Percentiles rank a stretch among this genome's conserved stretches.
Evolutionary conservation across 768 basidiomycete genomes (phyloP).

Genomic region (Hydnomerulius pinastri): DNA sequence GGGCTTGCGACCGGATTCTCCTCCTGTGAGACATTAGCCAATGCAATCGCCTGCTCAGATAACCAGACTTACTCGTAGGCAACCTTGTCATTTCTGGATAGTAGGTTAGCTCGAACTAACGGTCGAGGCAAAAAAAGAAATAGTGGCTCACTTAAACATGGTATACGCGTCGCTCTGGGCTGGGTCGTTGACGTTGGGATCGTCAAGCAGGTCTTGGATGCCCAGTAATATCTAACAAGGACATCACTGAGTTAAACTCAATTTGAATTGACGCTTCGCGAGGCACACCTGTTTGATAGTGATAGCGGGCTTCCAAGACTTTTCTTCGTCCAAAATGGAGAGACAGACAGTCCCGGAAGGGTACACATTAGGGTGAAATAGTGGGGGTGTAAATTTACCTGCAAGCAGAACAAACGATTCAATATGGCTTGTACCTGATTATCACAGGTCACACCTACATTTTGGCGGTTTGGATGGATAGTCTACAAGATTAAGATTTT

Average conservation of each 20-base stretch:
- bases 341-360: constrained; percentile 98
- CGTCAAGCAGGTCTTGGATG: constrained; percentile 92
- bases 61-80: constrained; percentile 79
- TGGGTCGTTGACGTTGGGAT: constrained; percentile 96
- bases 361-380: constrained; percentile 99
- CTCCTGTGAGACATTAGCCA: constrained; percentile 48
- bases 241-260: not conserved
- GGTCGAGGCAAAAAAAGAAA: not conserved
- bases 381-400: constrained; percentile 96
- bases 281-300: constrained; percentile 91
- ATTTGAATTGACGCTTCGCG: not conserved
- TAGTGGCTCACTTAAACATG: constrained; percentile 86
- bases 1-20: constrained; percentile 81
- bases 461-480: constrained; percentile 96
- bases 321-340: constrained; percentile 97
- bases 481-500: constrained; percentile 50
- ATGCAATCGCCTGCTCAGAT: not conserved
- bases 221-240: constrained; percentile 81
- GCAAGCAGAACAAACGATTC: constrained; percentile 13
- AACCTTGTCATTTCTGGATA: constrained; percentile 80
- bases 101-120: constrained; percentile 9
- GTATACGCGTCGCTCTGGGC: constrained; percentile 99
- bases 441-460: constrained; percentile 51
- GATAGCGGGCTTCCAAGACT: constrained; percentile 98
- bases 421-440: constrained; percentile 1